Evolutionary conservation across 2,329 filamentous ascomycete species (phyloP).

Genomic region (Lizonia empirigonia): DNA sequence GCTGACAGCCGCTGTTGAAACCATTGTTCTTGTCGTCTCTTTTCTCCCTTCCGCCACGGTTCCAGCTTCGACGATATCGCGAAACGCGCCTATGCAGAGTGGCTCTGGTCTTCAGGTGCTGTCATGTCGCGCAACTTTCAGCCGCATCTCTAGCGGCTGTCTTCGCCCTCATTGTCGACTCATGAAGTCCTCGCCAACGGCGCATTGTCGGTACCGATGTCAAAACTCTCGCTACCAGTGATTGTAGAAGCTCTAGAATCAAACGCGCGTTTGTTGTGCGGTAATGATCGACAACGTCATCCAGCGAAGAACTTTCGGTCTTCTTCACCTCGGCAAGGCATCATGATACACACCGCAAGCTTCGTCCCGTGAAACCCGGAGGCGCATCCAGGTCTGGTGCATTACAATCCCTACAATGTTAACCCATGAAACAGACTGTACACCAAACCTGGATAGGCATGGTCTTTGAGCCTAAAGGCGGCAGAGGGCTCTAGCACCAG

Average conservation of each 20-base stretch:
- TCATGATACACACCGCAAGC: conserved; percentile 5
- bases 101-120: not conserved
- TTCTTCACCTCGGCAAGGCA: not conserved
- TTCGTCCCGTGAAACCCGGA: not conserved
- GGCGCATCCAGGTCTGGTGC: conserved; percentile 4
- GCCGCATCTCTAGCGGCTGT: conserved; percentile 1
- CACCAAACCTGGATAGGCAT: not conserved
- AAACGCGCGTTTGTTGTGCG: not conserved
- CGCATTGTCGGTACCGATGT: not conserved
- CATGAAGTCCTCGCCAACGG: conserved; percentile 2
- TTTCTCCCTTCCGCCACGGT: not conserved
- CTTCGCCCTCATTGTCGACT: not conserved
- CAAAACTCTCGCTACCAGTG: not conserved
- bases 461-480: not conserved
- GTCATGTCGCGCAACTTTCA: not conserved
- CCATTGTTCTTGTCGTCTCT: not conserved
- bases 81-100: not conserved
- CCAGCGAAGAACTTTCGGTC: not conserved
- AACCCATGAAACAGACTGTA: conserved; percentile 1
- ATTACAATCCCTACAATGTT: conserved; percentile 12
- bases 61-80: not conserved
- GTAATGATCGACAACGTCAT: not conserved
- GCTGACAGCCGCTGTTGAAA: not conserved
- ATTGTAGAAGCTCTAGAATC: not conserved
- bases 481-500: conserved; percentile 7